Evolutionary conservation across 164 flowering plant genomes (phyloP).

Genomic region (Nelumbo lutea): DNA sequence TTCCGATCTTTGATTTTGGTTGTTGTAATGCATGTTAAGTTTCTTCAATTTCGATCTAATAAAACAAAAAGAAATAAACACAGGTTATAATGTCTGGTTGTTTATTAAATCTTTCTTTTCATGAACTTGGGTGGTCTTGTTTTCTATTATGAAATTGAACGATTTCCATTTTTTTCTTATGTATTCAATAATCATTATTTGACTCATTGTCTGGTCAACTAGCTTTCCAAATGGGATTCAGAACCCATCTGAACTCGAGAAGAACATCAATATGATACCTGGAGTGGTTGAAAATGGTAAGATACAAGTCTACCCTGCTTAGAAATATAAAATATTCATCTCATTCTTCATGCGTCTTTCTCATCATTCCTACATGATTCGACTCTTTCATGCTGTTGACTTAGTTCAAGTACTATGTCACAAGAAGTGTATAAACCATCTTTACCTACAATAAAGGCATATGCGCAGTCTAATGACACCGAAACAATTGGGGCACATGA

Average conservation of each 20-base stretch:
- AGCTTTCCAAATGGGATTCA: slow-evolving; percentile 25
- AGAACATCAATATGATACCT: slow-evolving; percentile 25
- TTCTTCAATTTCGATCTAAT: background rate
- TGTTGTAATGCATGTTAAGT: background rate
- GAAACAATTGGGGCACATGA: background rate
- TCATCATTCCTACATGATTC: background rate
- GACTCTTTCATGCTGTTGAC: background rate
- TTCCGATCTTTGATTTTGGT: background rate
- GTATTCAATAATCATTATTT: background rate
- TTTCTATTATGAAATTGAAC: background rate
- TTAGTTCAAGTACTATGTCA: background rate
- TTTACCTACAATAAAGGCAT: background rate
- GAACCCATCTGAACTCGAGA: slow-evolving; percentile 24
- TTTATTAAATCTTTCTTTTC: background rate
- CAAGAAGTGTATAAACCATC: background rate
- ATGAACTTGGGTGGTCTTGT: background rate
- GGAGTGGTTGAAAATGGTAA: slow-evolving; percentile 27
- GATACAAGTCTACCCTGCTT: background rate
- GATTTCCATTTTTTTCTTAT: background rate
- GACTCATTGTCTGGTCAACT: background rate
- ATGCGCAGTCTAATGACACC: background rate
- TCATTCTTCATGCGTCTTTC: background rate
- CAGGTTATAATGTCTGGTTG: background rate
- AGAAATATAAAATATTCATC: background rate
- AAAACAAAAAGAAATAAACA: no score